Conservation (phyloP, 495 filamentous ascomycete species). For the Talaromyces stipitatus region DNA sequence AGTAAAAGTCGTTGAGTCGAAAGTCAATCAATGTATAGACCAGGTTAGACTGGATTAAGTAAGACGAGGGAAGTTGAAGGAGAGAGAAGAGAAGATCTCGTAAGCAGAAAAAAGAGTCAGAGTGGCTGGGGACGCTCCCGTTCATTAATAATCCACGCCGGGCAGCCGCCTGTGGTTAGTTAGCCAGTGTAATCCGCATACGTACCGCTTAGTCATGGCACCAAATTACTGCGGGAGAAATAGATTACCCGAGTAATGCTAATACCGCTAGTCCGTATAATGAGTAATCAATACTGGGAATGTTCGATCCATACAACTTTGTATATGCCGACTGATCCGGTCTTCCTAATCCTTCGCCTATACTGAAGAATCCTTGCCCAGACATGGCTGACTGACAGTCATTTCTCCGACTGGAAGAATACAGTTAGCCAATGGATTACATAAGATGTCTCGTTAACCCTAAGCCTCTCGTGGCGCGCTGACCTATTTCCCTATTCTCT, state of each 20-base stretch:
- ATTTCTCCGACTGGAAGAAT: too few species aligned
- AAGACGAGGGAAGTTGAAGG: background rate
- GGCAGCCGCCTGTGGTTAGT: background rate
- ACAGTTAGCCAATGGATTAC: too few species aligned
- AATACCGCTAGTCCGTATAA: background rate
- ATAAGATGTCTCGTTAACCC: too few species aligned
- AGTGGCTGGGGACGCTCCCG: constrained; percentile 8
- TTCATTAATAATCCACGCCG: constrained; percentile 1
- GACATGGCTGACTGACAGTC: too few species aligned
- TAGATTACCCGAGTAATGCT: background rate
- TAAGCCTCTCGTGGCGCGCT: too few species aligned
- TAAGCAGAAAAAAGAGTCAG: constrained; percentile 16
- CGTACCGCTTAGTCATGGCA: background rate
- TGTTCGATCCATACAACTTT: too few species aligned
- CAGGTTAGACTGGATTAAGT: background rate
- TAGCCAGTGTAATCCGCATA: background rate
- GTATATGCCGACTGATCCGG: too few species aligned
- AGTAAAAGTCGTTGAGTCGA: too few species aligned
- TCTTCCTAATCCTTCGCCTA: too few species aligned
- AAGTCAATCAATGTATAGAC: constrained; percentile 11
- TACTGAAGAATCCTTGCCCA: too few species aligned
- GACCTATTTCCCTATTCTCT: too few species aligned
- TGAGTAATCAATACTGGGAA: background rate
- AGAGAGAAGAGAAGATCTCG: constrained; percentile 18
- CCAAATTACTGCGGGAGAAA: background rate